Evolutionary conservation across 768 basidiomycete genomes (phyloP).

Genomic region (Russula compacta): DNA sequence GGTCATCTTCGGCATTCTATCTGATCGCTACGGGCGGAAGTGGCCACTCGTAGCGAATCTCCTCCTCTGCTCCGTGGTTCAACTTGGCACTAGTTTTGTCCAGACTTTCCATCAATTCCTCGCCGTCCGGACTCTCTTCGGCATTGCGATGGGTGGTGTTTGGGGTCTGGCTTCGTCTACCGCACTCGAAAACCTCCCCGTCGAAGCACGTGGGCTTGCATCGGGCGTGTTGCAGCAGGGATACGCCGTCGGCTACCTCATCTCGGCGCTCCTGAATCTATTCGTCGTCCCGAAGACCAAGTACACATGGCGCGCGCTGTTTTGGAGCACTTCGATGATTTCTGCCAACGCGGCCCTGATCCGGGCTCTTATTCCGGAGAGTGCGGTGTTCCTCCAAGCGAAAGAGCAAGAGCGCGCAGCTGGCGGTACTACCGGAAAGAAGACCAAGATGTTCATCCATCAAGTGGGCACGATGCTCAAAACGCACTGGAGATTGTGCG

Average conservation of each 20-base stretch:
- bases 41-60: constrained; percentile 84
- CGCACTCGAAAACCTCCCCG: constrained; percentile 82
- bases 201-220: constrained; percentile 76
- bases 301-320: constrained; percentile 60
- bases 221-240: constrained; percentile 84
- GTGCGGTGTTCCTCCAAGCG: constrained; percentile 59
- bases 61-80: constrained; percentile 56
- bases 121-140: constrained; percentile 73
- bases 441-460: constrained; percentile 61
- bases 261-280: constrained; percentile 80
- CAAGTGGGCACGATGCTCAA: constrained; percentile 73
- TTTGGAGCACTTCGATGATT: constrained; percentile 72
- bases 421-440: constrained; percentile 33
- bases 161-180: constrained; percentile 82
- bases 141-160: constrained; percentile 82
- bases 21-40: constrained; percentile 86
- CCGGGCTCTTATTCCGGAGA: constrained; percentile 68
- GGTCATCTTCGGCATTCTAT: constrained; percentile 73
- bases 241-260: constrained; percentile 77
- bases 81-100: constrained; percentile 76
- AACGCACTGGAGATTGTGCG: constrained; percentile 71
- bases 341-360: constrained; percentile 59
- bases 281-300: constrained; percentile 36
- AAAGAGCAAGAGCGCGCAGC: constrained; percentile 41
- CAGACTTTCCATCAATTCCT: constrained; percentile 73